Evolutionary conservation across 768 basidiomycete species (phyloP).

Genomic region (Phallus indusiatus): DNA sequence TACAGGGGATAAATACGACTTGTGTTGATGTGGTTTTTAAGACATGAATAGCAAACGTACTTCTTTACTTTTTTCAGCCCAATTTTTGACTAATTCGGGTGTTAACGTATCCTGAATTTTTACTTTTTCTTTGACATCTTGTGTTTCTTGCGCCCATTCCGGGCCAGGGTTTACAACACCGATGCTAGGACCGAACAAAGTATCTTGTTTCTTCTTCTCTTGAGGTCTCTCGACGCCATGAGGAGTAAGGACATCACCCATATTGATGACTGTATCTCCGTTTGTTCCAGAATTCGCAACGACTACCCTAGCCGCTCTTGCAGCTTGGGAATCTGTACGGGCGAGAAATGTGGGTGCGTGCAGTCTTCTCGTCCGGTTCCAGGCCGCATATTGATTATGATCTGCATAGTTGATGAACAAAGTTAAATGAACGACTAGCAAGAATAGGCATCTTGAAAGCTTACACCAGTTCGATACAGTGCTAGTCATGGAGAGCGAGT

Average conservation of each 20-base stretch:
- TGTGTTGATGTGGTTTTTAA: conserved; percentile 6
- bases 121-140: conserved; percentile 38
- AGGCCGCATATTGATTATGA: conserved; percentile 42
- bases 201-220: conserved; percentile 55
- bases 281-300: conserved; percentile 21
- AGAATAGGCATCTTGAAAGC: not conserved
- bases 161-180: conserved; percentile 64
- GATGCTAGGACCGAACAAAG: conserved; percentile 87
- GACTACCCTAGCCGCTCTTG: conserved; percentile 43
- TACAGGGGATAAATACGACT: not conserved
- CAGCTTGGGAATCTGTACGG: conserved; percentile 37
- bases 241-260: conserved; percentile 19
- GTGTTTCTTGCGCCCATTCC: conserved; percentile 47
- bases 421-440: not conserved
- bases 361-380: conserved; percentile 49
- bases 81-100: conserved; percentile 68
- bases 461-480: conserved; percentile 11
- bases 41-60: conserved; percentile 31
- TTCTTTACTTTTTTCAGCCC: conserved; percentile 86
- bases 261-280: conserved; percentile 24
- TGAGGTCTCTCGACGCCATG: conserved; percentile 1
- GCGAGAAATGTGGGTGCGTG: conserved; percentile 45
- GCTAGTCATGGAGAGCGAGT: not conserved
- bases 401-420: conserved; percentile 22
- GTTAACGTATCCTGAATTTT: conserved; percentile 61